phyloP scores from a whole-genome alignment of 345 rosid genomes.

The Laguncularia racemosa region DNA sequence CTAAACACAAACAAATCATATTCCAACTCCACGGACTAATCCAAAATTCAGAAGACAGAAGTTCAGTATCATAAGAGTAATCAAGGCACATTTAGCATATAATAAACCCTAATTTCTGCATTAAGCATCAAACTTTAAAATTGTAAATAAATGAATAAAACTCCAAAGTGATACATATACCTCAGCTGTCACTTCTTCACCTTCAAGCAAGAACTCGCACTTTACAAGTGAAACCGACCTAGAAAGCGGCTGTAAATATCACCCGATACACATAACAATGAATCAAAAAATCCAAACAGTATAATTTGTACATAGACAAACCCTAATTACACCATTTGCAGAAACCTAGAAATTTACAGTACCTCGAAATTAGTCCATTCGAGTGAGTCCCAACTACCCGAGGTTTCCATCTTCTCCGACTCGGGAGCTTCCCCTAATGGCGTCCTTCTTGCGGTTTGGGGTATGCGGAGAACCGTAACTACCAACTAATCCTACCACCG shows the following conservation, averaged over 20 bases:
- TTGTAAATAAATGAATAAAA: no score
- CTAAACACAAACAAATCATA: not conserved
- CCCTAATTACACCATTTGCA: no score
- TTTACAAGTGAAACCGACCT: slow-evolving; percentile 41
- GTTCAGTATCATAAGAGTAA: no score
- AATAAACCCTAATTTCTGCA: not conserved
- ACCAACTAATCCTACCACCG: not conserved
- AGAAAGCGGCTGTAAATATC: slow-evolving; percentile 35
- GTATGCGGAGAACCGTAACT: slow-evolving; percentile 24
- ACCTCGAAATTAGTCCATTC: slow-evolving; percentile 85
- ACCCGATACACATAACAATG: not conserved
- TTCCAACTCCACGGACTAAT: not conserved
- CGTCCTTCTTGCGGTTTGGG: slow-evolving; percentile 42
- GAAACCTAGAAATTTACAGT: not conserved
- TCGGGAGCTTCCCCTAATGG: slow-evolving; percentile 41
- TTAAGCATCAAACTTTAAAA: not conserved
- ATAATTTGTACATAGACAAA: no score
- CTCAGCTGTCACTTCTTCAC: slow-evolving; percentile 56
- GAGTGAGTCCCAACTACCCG: slow-evolving; percentile 78
- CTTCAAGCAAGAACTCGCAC: slow-evolving; percentile 65
- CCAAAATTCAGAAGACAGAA: no score
- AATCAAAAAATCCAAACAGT: no score
- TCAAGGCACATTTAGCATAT: no score
- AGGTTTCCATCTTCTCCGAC: slow-evolving; percentile 63
- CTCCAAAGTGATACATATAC: slow-evolving; percentile 16